Evolutionary conservation across 768 basidiomycete genomes (phyloP).

Genomic region (Cyclocybe aegerita): DNA sequence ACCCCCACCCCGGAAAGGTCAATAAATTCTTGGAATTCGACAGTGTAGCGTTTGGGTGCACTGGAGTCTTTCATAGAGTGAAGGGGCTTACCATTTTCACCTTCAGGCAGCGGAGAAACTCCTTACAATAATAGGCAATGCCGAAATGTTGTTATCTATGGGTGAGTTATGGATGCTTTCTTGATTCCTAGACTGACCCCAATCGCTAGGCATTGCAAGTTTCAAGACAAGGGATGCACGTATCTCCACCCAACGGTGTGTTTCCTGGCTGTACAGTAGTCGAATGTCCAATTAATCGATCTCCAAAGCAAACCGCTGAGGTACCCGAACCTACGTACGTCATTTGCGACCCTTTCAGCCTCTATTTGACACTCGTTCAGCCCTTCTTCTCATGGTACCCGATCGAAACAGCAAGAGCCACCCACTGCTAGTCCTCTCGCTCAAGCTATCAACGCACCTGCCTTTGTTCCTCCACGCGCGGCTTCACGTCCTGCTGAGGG

Average conservation of each 20-base stretch:
- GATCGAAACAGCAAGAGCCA: conserved; percentile 33
- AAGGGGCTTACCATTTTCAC: not conserved
- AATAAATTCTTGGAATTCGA: conserved; percentile 23
- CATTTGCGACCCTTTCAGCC: conserved; percentile 5
- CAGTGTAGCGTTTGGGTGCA: no score
- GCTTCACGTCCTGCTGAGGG: conserved; percentile 41
- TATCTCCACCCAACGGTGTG: conserved; percentile 79
- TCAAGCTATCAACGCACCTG: conserved; percentile 78
- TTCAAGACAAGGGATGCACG: conserved; percentile 81
- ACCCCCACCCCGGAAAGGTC: conserved; percentile 57
- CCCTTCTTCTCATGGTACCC: conserved; percentile 14
- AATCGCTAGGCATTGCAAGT: conserved; percentile 70
- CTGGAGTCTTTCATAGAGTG: not conserved
- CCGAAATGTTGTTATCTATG: conserved; percentile 89
- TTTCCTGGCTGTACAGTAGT: conserved; percentile 3
- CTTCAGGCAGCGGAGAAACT: conserved; percentile 41
- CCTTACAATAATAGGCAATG: conserved; percentile 69
- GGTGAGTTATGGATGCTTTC: conserved; percentile 44
- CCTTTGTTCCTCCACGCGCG: conserved; percentile 68
- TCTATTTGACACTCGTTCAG: conserved; percentile 24
- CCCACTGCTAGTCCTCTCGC: conserved; percentile 41
- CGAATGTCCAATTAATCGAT: not conserved
- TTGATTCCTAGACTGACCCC: not conserved
- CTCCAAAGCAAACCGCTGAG: conserved; percentile 12
- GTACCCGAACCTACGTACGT: conserved; percentile 28